Evolutionary conservation across 2,329 filamentous ascomycete genomes (phyloP).

Genomic region (Ophiocordyceps camponoti-saundersi): DNA sequence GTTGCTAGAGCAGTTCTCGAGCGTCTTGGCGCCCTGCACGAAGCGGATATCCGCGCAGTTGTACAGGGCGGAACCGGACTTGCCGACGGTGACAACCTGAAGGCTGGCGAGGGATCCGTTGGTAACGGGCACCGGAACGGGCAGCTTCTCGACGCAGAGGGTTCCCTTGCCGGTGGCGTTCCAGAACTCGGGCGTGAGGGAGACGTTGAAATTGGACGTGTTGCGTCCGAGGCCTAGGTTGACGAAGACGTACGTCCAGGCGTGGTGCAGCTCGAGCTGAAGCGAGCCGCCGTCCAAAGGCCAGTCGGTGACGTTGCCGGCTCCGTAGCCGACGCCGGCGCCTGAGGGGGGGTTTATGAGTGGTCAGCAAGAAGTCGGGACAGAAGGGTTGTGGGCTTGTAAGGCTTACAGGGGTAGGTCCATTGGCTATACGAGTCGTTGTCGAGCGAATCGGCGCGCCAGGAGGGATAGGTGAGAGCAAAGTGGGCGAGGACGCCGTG

Average conservation of each 20-base stretch:
- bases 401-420: conserved; percentile 29
- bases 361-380: no score
- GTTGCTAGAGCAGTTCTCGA: conserved; percentile 16
- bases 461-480: conserved; percentile 26
- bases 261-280: conserved; percentile 30
- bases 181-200: conserved; percentile 41
- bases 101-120: conserved; percentile 49
- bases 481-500: conserved; percentile 29
- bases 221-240: conserved; percentile 33
- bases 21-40: conserved; percentile 28
- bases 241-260: conserved; percentile 34
- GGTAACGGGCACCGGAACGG: conserved; percentile 33
- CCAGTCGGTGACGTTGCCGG: conserved; percentile 33
- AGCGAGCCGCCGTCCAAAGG: conserved; percentile 31
- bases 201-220: conserved; percentile 50
- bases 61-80: conserved; percentile 44
- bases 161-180: conserved; percentile 42
- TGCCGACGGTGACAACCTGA: conserved; percentile 50
- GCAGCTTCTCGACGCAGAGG: conserved; percentile 47
- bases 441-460: conserved; percentile 30
- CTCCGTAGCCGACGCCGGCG: conserved; percentile 26
- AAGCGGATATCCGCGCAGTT: conserved; percentile 64
- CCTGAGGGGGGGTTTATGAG: conserved; percentile 14
- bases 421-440: conserved; percentile 28
- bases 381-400: background rate